Evolutionary conservation across 164 flowering plant genomes (phyloP).

Genomic region (Malania oleifera): DNA sequence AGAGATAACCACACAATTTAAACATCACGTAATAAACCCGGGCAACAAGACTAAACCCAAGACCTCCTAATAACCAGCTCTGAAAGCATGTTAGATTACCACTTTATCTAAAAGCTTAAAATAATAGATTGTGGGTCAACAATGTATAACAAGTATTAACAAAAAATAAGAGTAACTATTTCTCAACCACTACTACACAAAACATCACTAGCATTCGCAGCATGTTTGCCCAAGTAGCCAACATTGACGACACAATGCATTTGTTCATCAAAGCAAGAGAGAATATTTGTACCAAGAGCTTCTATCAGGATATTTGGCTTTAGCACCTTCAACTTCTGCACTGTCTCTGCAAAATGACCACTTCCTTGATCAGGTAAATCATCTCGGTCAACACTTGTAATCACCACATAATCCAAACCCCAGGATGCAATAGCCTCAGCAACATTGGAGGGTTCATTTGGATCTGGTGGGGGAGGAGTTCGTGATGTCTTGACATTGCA

Average conservation of each 20-base stretch:
- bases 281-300: background rate
- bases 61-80: no score
- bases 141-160: no score
- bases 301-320: conserved; percentile 5
- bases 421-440: conserved; percentile 7
- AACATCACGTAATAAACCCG: no score
- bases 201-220: no score
- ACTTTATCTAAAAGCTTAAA: no score
- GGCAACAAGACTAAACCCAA: no score
- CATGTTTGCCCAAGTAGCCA: no score
- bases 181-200: no score
- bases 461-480: conserved; percentile 8
- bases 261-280: background rate
- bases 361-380: conserved; percentile 6
- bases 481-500: conserved; percentile 7
- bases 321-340: conserved; percentile 2
- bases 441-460: conserved; percentile 5
- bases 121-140: no score
- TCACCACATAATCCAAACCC: conserved; percentile 6
- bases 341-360: conserved; percentile 6
- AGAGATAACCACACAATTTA: no score
- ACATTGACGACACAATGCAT: background rate
- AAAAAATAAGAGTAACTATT: no score
- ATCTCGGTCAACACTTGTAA: conserved; percentile 9
- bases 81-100: no score